Evolutionary conservation across 2,329 filamentous ascomycete genomes (phyloP), one percentile per base, ranked within the genome.

Genomic region (Paraphoma chrysanthemicola): DNA sequence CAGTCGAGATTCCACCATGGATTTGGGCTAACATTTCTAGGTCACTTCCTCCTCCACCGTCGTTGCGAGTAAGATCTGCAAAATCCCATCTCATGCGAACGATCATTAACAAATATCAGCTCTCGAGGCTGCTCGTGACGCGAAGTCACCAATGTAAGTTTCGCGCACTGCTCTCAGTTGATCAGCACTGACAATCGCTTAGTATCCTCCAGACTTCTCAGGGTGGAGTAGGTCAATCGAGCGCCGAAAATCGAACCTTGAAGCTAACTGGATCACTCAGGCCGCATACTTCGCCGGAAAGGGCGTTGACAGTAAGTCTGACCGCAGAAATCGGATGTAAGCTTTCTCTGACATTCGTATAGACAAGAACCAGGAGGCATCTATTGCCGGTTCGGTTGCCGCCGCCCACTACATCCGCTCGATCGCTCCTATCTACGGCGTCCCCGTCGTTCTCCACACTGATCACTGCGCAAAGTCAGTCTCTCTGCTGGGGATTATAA

Each of bases 61-160:
- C 63, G 90, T 97, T 33, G 69, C 71, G 16, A 60, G 63, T 62
- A 49, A 52, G 58, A 52, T 17, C n/a, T 10, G 33, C 44, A 12
- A 44, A 36, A 10, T 10, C 6, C 33, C 3, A 7, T 10, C 14
- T 4, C 33, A 18, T 10, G 7, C 10, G 10, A 8, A 28, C 12
- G 12, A 17, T 12, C 41, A 30, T 54, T 63, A 38, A 60, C 50
- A 18, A 6, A 29, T 36, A 28, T 88, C 92, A 71, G 83, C 92
- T 53, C 92, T 99, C 71, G 95, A 99, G 86, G 95, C 95, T 77
- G 95, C 95, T 70, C 90, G 92, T 73, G 93, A 98, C 80, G 84
- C 88, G 77, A 96, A 96, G 80, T 86, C 91, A 60, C 95, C 95
- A 71, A 89, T 97, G 53, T 59, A 60, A 48, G 54, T 48, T 53